Conservation (phyloP, 2,329 filamentous ascomycete species). For the Graphilbum fragrans region DNA sequence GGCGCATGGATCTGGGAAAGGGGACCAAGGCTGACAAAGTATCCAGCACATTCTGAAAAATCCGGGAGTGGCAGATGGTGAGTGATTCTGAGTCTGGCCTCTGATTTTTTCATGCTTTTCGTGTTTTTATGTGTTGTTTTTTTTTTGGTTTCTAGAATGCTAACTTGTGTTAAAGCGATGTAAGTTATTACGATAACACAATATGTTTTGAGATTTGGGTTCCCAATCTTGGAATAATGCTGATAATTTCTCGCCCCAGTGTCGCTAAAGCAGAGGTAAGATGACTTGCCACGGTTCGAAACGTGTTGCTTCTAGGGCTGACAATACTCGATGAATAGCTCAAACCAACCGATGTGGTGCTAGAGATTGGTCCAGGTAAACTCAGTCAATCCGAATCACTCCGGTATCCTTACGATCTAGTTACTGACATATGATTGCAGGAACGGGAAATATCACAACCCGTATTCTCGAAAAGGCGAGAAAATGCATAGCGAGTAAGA, state of each 20-base stretch:
- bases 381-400: conserved; percentile 60
- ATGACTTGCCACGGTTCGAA: background rate
- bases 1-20: too few species aligned
- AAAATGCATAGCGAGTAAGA: conserved; percentile 48
- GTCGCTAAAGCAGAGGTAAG: conserved; percentile 11
- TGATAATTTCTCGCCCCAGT: background rate
- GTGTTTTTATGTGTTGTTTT: background rate
- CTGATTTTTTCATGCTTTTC: background rate
- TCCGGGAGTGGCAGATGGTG: conserved; percentile 14
- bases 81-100: background rate
- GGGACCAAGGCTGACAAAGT: background rate
- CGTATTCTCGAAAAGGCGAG: conserved; percentile 81
- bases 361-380: conserved; percentile 81
- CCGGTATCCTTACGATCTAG: conserved; percentile 48
- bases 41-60: conserved; percentile 65
- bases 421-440: conserved; percentile 23
- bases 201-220: background rate
- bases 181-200: conserved; percentile 3
- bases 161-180: conserved; percentile 10
- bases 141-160: background rate
- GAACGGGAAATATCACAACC: conserved; percentile 74
- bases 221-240: background rate
- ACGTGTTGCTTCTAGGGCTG: too few species aligned
- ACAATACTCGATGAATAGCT: conserved; percentile 45
- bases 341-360: conserved; percentile 80